Percentiles rank a stretch among this genome's conserved stretches.
Conservation (phyloP, 495 filamentous ascomycete species). For the Podospora fimiseda region DNA sequence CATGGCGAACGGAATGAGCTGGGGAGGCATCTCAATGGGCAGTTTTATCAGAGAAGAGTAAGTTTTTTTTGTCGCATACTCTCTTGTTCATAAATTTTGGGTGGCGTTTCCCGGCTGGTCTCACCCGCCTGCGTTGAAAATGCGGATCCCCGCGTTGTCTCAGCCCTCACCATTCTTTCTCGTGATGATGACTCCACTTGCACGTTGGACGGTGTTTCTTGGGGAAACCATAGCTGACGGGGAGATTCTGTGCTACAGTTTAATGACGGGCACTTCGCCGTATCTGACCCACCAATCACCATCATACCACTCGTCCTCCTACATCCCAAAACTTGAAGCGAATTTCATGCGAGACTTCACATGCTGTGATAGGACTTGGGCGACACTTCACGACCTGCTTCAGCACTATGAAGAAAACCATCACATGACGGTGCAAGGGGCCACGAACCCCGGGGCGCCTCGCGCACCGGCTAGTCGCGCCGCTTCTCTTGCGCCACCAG, state of each 20-base stretch:
- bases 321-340: constrained; percentile 94
- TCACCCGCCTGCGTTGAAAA: neutral
- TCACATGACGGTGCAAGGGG: constrained; percentile 39
- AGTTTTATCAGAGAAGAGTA: constrained; percentile 98
- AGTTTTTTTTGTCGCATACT: constrained; percentile 40
- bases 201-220: neutral
- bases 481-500: constrained; percentile 20
- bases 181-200: neutral
- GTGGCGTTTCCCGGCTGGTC: neutral
- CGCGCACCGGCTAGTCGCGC: constrained; percentile 22
- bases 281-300: constrained; percentile 78
- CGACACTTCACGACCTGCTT: constrained; percentile 86
- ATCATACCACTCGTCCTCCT: constrained; percentile 94
- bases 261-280: constrained; percentile 95
- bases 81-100: neutral
- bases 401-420: constrained; percentile 96
- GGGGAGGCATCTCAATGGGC: constrained; percentile 92
- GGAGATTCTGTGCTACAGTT: constrained; percentile 46
- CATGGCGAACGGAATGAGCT: constrained; percentile 90
- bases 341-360: constrained; percentile 94
- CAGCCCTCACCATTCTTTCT: constrained; percentile 10
- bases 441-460: constrained; percentile 10
- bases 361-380: constrained; percentile 81
- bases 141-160: neutral
- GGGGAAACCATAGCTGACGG: constrained; percentile 21